phyloP scores from a whole-genome alignment of 306 rosid genomes.

The Lathyrus sativus region DNA sequence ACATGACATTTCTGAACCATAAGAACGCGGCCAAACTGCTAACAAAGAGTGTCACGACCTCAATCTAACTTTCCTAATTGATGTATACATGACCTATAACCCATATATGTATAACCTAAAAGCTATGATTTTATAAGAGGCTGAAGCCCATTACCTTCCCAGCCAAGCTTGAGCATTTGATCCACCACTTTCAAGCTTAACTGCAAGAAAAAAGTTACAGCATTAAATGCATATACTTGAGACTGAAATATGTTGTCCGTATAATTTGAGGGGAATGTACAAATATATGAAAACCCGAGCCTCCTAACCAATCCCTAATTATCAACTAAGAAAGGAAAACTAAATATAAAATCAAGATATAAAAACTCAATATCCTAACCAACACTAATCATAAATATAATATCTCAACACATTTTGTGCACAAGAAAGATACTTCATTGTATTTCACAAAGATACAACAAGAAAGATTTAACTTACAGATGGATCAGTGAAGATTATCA shows the following conservation, averaged over 20 bases:
- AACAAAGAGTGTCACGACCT: conserved; percentile 41
- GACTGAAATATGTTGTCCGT: no score
- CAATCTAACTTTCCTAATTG: conserved; percentile 47
- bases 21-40: conserved; percentile 38
- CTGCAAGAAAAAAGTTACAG: conserved; percentile 56
- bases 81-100: conserved; percentile 42
- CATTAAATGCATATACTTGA: conserved; percentile 15
- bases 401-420: conserved; percentile 17
- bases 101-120: conserved; percentile 51
- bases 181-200: conserved; percentile 98
- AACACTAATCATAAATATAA: neutral
- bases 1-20: conserved; percentile 43
- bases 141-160: conserved; percentile 97
- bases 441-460: neutral
- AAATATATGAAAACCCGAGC: neutral
- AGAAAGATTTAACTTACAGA: conserved; percentile 63
- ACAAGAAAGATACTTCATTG: neutral
- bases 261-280: neutral
- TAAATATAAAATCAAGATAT: neutral
- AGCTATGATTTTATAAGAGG: conserved; percentile 81
- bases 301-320: neutral
- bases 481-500: conserved; percentile 92
- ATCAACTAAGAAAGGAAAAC: neutral
- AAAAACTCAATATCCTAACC: neutral
- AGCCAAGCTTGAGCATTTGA: conserved; percentile 98